These are phyloP conservation scores for Populus deltoides DNA, from an alignment of 345 rosid species.

Conservation along the genomic window DNA sequence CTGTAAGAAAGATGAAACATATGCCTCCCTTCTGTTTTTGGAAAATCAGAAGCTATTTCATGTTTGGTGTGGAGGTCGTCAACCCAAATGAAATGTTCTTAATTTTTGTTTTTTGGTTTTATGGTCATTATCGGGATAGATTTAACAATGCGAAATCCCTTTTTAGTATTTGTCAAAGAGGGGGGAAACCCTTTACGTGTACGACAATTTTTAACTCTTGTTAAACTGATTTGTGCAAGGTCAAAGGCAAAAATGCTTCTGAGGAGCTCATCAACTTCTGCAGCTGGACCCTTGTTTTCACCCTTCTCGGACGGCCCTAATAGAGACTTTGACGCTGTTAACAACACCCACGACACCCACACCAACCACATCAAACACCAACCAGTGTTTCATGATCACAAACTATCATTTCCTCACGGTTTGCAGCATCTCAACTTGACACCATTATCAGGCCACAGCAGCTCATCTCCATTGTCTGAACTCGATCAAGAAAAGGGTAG, in stretches of 20 bases:
- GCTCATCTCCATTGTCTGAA: conserved; percentile 21
- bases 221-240: no score
- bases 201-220: neutral
- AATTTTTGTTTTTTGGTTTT: neutral
- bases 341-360: neutral
- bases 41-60: no score
- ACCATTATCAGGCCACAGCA: conserved; percentile 1
- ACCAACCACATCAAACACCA: neutral
- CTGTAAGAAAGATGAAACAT: no score
- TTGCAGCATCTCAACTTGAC: conserved; percentile 11
- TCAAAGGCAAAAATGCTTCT: conserved; percentile 21
- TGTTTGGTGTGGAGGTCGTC: no score
- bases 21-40: no score
- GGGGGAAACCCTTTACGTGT: neutral
- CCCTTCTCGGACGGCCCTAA: conserved; percentile 19
- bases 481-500: conserved; percentile 1
- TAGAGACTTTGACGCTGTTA: conserved; percentile 4
- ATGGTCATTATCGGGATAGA: neutral
- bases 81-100: no score
- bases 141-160: no score
- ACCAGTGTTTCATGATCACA: neutral
- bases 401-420: neutral
- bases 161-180: neutral
- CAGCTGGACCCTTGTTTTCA: conserved; percentile 4
- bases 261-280: conserved; percentile 29